Evolutionary conservation across 805 yeast genomes (phyloP), one percentile per base, ranked within the genome.

Genomic region (Tetrapisispora namnaoensis): DNA sequence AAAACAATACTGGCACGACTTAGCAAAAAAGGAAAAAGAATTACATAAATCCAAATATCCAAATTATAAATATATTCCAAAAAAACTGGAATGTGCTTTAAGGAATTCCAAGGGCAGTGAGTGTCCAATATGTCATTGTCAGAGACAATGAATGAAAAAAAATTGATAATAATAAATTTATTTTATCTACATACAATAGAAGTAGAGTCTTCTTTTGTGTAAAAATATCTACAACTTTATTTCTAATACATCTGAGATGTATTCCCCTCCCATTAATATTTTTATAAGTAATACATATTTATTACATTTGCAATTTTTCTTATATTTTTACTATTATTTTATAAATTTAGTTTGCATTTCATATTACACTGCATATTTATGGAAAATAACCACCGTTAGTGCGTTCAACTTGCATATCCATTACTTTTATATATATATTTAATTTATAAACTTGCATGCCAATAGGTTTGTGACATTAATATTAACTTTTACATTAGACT

Each of bases 11-110:
- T 87, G 95, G 95, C 80, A 79, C 56, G 76, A 75, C 50, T 74
- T 83, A 54, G 91, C 93, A 22, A 89, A 84, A 56, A 86, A 83
- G 57, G 95, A 87, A 62, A 88, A 87, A 70, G 76, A 77, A 53
- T 74, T 78, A 54, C 95, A 87, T 60, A 84, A 87, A 44, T 80
- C 80, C 55, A 82, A 86, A 60, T 88, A 87, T 62, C 96, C 96
- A 7, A 90, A 88, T 49, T 87, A 87, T 67, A 77, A 90, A 54
- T 87, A 88, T 65, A 77, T 86, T 24, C 93, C 93, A 44, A 46
- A 51, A 34, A 54, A 43, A 28, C 37, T 46, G 11, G 49, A 46
- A 41, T 40, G 35, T 24, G 34, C 46, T 21, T 37, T 44, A 20
- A 44, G 27, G 22, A 34, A 42, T 32, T 42, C 45, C 7, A 42